Base-by-base conservation (phyloP, 2,329 filamentous ascomycete species). In the Kalaharituber pfeilii region DNA sequence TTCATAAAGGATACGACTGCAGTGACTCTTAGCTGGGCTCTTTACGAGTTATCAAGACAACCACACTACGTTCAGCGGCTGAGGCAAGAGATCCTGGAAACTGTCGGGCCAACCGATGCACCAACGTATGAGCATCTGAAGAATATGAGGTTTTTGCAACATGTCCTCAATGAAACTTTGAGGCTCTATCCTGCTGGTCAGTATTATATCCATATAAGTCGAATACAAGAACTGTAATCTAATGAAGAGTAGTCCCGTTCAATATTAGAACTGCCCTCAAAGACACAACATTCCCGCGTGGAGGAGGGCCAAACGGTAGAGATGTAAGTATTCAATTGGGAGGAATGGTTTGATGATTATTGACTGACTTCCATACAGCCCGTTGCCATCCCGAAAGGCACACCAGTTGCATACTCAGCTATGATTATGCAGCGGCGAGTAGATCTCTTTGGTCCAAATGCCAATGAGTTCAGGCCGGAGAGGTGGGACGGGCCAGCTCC, bases 71-170 rank as follows among this genome's bases (percentile, higher is more conserved):
- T 86, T 2, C 66, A 71, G 52, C 84, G 79, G 65, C 73, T 95
- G 51, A 79, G 87, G 24, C 68, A 71, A 24, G 86, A 94, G 67
- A 86, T 94, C 63, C 67, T 80, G 25, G 66, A 74, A 1, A 72
- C 72, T 0, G 75, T 94, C 3, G 87, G 87, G 1, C 67, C 75
- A 5, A 70, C 77, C 13, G 69, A 67, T 51, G 68, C 67, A 15
- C 81, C 81, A 0, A 86, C 82, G 0, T 94, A 93, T 67, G 75
- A 78, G 11, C 78, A 94, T 65, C 74, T 94, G 56, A 94, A 94
- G 72, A 75, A 75, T 60, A 94, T 94, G 86, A 82, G 83, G 63
- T 94, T 89, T 66, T 76, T 91, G 15, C 72, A 69, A 49, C 69
- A 81, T 62, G 70, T 83, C 50, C 74, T 93, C 62, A 82, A 85